These are phyloP conservation scores for Pseudogymnoascus verrucosus DNA, from an alignment of 2,329 filamentous ascomycete genomes.

Conservation along the genomic window DNA sequence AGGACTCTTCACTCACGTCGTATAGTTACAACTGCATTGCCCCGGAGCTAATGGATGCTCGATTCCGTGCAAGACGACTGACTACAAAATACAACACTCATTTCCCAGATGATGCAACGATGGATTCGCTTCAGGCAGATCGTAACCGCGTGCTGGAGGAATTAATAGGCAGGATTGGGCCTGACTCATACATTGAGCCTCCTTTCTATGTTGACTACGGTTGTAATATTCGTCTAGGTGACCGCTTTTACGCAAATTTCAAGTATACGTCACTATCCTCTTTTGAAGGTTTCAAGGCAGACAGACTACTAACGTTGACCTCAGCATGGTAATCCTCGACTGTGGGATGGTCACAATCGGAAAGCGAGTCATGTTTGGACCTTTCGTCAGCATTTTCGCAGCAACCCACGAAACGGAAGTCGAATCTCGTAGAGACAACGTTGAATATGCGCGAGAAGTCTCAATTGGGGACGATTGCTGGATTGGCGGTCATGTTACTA, in stretches of 20 bases:
- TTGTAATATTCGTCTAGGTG: conserved; percentile 54
- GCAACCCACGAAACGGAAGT: conserved; percentile 65
- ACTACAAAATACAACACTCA: conserved; percentile 51
- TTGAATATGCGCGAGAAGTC: conserved; percentile 40
- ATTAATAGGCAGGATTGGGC: conserved; percentile 43
- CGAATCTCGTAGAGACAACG: conserved; percentile 37
- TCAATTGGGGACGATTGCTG: conserved; percentile 46
- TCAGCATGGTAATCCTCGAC: conserved; percentile 45
- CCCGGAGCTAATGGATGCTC: conserved; percentile 41
- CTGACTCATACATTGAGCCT: conserved; percentile 50
- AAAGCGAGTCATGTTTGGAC: conserved; percentile 44
- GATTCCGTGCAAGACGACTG: conserved; percentile 46
- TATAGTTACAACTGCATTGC: conserved; percentile 42
- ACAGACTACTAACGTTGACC: too few relatives aligned
- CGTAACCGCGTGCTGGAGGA: conserved; percentile 40
- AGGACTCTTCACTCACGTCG: conserved; percentile 9
- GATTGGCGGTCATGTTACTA: conserved; percentile 42
- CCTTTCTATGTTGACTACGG: conserved; percentile 58
- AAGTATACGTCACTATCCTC: conserved; percentile 28
- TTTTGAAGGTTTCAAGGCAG: conserved; percentile 17
- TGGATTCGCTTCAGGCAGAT: conserved; percentile 32
- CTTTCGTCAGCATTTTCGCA: conserved; percentile 61
- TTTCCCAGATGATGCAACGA: conserved; percentile 41
- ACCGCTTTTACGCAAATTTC: conserved; percentile 57
- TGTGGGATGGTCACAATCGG: conserved; percentile 52